These are phyloP conservation scores for Chlamydomonas urium DNA, from an alignment of 139 green algal genomes.

Conservation along the genomic window DNA sequence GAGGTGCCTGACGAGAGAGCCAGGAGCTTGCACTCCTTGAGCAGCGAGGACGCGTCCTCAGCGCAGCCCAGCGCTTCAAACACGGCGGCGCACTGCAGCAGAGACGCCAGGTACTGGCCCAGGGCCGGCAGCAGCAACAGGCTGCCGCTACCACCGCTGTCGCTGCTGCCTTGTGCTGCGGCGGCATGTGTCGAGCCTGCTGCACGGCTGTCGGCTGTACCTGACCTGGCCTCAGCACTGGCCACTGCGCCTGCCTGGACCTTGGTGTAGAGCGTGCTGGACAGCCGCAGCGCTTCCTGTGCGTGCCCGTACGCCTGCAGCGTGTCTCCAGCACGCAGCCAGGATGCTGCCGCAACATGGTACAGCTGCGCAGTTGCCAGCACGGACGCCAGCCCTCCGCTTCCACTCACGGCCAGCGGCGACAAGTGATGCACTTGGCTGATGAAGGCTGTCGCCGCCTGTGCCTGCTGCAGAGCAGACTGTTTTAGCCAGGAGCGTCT, in stretches of 20 bases:
- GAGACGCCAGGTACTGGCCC: constrained; percentile 20
- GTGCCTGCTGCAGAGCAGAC: too few species aligned
- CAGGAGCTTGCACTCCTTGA: constrained; percentile 43
- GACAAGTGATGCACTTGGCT: too few species aligned
- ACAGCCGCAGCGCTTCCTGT: neutral
- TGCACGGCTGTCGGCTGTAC: neutral
- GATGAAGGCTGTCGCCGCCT: too few species aligned
- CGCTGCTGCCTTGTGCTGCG: neutral
- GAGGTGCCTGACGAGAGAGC: neutral
- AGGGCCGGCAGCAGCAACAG: neutral
- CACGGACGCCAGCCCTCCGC: too few species aligned
- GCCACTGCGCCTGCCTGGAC: neutral
- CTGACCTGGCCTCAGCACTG: neutral
- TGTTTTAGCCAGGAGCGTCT: too few species aligned
- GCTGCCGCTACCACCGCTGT: neutral
- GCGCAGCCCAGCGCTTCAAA: constrained; percentile 42
- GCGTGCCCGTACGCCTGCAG: neutral
- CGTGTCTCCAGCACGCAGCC: neutral
- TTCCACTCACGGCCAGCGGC: too few species aligned
- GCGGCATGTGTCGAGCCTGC: too few species aligned
- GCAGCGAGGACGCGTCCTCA: constrained; percentile 47
- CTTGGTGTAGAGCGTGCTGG: neutral
- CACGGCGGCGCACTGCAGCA: constrained; percentile 40
- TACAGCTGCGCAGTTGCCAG: neutral
- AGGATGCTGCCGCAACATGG: neutral